A percentile compares a stretch with the other conserved stretches of the same genome.
phyloP scores from a whole-genome alignment of 164 flowering plant genomes.

The Euptelea pleiosperma region DNA sequence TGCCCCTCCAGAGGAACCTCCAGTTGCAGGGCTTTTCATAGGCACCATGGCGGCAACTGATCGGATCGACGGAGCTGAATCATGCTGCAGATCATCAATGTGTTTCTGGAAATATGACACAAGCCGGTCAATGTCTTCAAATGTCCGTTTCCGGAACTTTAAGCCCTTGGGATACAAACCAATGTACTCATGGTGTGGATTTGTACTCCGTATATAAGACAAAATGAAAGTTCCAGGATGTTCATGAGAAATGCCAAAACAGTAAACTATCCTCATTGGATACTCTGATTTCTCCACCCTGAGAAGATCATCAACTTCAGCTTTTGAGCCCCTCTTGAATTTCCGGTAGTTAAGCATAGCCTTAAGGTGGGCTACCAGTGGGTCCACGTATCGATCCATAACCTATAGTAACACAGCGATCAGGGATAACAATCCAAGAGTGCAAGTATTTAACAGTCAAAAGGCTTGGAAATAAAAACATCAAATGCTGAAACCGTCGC shows the following conservation, averaged over 20 bases:
- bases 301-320: slow-evolving; percentile 85
- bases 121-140: slow-evolving; percentile 87
- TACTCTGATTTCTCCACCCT: slow-evolving; percentile 69
- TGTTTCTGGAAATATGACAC: slow-evolving; percentile 90
- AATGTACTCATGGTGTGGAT: slow-evolving; percentile 91
- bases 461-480: too few relatives aligned
- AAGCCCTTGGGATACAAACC: slow-evolving; percentile 92
- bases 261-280: slow-evolving; percentile 83
- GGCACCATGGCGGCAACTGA: slow-evolving; percentile 97
- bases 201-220: slow-evolving; percentile 76
- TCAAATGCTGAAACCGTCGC: too few relatives aligned
- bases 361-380: slow-evolving; percentile 77
- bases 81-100: slow-evolving; percentile 71
- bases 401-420: slow-evolving; percentile 40
- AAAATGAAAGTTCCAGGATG: slow-evolving; percentile 93
- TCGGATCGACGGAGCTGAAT: slow-evolving; percentile 59
- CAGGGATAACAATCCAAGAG: background rate
- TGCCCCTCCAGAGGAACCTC: slow-evolving; percentile 51
- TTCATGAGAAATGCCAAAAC: slow-evolving; percentile 92
- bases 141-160: slow-evolving; percentile 69
- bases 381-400: slow-evolving; percentile 95
- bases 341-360: slow-evolving; percentile 85
- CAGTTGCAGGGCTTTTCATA: slow-evolving; percentile 79
- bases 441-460: too few relatives aligned
- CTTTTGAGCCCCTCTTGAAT: slow-evolving; percentile 73